Conservation (phyloP, 345 rosid genomes). For the Erodium maritimum region DNA sequence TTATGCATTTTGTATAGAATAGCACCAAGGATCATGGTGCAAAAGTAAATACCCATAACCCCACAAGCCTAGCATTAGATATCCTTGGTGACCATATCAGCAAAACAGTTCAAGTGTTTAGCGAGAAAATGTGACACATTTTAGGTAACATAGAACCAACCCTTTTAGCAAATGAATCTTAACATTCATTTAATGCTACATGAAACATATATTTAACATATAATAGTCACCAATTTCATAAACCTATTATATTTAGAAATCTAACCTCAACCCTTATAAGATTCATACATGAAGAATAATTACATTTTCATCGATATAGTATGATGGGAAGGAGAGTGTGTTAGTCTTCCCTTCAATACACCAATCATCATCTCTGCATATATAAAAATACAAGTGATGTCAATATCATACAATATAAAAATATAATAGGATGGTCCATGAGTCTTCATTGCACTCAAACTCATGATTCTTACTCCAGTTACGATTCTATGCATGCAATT, state of each 20-base stretch:
- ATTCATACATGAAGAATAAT: conserved; percentile 15
- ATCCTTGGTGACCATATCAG: not conserved
- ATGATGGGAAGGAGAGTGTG: conserved; percentile 67
- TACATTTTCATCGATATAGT: conserved; percentile 97
- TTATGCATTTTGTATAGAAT: not conserved
- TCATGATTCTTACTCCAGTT: not conserved
- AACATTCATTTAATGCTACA: not conserved
- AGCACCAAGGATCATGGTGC: not conserved
- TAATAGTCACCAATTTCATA: too few species aligned
- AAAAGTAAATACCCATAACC: not conserved
- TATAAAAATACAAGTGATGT: conserved; percentile 9
- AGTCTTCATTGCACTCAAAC: not conserved
- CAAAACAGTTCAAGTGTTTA: not conserved
- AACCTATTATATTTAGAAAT: too few species aligned
- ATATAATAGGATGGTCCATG: not conserved
- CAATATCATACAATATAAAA: conserved; percentile 1
- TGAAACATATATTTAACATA: not conserved
- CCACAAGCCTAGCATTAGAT: not conserved
- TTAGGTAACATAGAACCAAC: too few species aligned
- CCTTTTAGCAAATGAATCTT: not conserved
- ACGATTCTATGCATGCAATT: not conserved
- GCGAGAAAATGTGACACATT: not conserved
- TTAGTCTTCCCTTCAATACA: conserved; percentile 57
- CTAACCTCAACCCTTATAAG: too few species aligned
- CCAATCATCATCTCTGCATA: conserved; percentile 91